Conservation (phyloP, 345 rosid species). For the Euphorbia tirucalli region DNA sequence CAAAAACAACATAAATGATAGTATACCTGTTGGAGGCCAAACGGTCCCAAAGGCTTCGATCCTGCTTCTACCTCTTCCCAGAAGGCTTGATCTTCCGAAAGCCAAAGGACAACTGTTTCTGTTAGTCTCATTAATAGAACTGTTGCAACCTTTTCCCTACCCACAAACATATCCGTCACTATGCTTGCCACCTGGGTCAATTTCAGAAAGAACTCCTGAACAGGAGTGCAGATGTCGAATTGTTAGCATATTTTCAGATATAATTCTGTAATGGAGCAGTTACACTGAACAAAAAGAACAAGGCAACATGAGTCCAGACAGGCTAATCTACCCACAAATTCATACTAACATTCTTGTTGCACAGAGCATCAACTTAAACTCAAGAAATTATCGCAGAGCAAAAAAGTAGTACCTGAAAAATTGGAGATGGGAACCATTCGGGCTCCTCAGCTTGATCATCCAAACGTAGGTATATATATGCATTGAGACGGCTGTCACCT, state of each 20-base stretch:
- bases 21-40: constrained; percentile 78
- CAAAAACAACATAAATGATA: not conserved
- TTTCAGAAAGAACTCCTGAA: constrained; percentile 69
- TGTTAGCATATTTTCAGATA: constrained; percentile 1
- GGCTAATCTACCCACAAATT: not conserved
- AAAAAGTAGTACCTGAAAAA: constrained; percentile 48
- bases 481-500: constrained; percentile 65
- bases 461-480: constrained; percentile 52
- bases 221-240: not conserved
- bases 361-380: no score
- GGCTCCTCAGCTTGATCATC: constrained; percentile 64
- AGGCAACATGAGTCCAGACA: not conserved
- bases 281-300: not conserved
- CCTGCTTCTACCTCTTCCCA: constrained; percentile 87
- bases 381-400: not conserved
- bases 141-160: constrained; percentile 88
- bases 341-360: not conserved
- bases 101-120: constrained; percentile 90
- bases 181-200: constrained; percentile 58
- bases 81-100: constrained; percentile 80
- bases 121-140: constrained; percentile 79
- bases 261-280: not conserved
- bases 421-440: constrained; percentile 84
- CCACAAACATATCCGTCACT: constrained; percentile 69
- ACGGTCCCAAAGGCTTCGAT: constrained; percentile 64